Percentiles rank a stretch among this genome's conserved stretches.
phyloP scores from a whole-genome alignment of 2,329 filamentous ascomycete genomes.

The Fusarium chaquense region DNA sequence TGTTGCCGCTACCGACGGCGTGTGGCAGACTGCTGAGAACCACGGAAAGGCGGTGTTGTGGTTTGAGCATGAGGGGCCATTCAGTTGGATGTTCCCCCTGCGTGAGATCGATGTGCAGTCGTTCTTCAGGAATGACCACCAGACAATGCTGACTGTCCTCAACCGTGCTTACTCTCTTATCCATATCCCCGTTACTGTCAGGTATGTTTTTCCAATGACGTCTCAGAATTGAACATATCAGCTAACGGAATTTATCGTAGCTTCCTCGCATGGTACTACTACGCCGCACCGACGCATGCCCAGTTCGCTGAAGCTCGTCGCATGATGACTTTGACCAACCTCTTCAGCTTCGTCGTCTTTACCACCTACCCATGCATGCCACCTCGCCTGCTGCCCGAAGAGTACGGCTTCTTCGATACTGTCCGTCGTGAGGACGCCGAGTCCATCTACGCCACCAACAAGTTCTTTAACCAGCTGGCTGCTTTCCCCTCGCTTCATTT shows the following conservation, averaged over 20 bases:
- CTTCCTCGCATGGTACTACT: constrained; percentile 74
- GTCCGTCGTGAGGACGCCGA: constrained; percentile 60
- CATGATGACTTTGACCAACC: constrained; percentile 65
- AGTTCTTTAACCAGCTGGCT: constrained; percentile 69
- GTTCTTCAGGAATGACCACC: constrained; percentile 68
- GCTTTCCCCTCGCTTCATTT: constrained; percentile 71
- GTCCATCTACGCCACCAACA: constrained; percentile 73
- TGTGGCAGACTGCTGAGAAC: constrained; percentile 67
- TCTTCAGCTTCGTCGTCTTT: constrained; percentile 67
- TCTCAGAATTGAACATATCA: neutral
- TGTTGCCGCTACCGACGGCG: constrained; percentile 55
- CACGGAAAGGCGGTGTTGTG: constrained; percentile 67
- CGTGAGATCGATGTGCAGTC: constrained; percentile 65
- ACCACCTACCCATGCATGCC: constrained; percentile 69
- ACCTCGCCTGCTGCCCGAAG: constrained; percentile 65
- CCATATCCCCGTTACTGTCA: constrained; percentile 70
- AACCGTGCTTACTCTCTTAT: constrained; percentile 71
- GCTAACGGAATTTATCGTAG: constrained; percentile 50
- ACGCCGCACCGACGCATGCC: constrained; percentile 59
- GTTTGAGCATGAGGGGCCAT: constrained; percentile 63
- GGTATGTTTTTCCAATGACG: constrained; percentile 52
- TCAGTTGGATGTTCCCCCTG: constrained; percentile 65
- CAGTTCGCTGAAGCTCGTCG: constrained; percentile 55
- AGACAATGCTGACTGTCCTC: constrained; percentile 64
- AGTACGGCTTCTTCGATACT: constrained; percentile 70